These are phyloP conservation scores for Eucalyptus coolabah DNA, from an alignment of 345 rosid species.

Conservation along the genomic window DNA sequence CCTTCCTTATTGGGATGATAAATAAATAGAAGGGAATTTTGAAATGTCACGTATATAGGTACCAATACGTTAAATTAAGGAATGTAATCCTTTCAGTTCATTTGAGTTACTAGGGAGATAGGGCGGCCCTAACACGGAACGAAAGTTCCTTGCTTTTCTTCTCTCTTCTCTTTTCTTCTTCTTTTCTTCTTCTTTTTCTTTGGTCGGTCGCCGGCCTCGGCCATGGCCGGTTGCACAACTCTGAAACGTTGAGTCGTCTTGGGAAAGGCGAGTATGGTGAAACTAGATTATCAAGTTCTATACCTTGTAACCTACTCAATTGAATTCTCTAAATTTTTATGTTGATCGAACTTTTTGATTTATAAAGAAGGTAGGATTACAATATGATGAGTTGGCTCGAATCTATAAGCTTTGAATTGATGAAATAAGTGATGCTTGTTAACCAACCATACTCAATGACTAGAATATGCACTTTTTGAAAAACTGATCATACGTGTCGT, in stretches of 20 bases:
- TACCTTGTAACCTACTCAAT: not conserved
- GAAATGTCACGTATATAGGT: fast-evolving
- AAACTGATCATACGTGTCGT: not conserved
- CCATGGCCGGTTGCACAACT: no score
- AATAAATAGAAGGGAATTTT: fast-evolving
- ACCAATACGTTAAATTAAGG: no score
- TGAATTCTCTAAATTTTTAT: not conserved
- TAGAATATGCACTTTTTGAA: not conserved
- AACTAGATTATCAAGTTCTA: fast-evolving
- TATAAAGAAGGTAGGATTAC: not conserved
- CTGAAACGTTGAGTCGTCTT: not conserved
- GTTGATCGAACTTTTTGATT: not conserved
- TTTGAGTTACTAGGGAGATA: fast-evolving
- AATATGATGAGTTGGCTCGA: not conserved
- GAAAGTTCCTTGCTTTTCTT: not conserved
- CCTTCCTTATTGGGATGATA: no score
- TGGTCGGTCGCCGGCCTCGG: no score
- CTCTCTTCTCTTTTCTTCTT: no score
- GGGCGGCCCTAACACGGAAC: fast-evolving
- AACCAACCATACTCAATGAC: not conserved
- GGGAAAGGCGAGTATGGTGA: fast-evolving
- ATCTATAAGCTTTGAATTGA: not conserved
- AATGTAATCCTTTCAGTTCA: fast-evolving
- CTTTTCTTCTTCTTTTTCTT: no score
- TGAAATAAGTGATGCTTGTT: not conserved